phyloP scores from a whole-genome alignment of 805 yeast species.

The Metschnikowia lunata region DNA sequence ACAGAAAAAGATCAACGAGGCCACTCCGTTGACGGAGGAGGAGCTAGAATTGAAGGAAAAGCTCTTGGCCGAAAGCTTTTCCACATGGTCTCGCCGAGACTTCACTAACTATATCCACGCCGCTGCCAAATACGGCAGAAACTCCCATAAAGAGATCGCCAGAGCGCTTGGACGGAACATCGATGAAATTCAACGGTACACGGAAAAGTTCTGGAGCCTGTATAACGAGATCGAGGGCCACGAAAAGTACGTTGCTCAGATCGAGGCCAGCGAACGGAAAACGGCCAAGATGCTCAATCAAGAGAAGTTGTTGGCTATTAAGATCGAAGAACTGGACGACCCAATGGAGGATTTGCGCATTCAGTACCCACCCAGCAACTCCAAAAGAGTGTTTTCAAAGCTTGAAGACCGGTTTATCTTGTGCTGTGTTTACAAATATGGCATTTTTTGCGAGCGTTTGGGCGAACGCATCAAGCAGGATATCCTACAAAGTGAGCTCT shows the following conservation, averaged over 20 bases:
- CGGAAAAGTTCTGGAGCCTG: conserved; percentile 59
- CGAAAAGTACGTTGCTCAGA: conserved; percentile 67
- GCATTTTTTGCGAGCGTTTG: conserved; percentile 54
- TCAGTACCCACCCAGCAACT: conserved; percentile 79
- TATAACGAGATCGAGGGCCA: conserved; percentile 60
- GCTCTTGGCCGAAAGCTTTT: conserved; percentile 54
- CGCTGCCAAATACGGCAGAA: conserved; percentile 62
- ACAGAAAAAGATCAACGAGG: conserved; percentile 50
- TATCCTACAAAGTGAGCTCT: conserved; percentile 52
- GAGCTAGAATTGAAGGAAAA: conserved; percentile 52
- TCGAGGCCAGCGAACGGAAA: conserved; percentile 71
- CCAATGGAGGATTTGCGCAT: conserved; percentile 62
- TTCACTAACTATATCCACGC: conserved; percentile 68
- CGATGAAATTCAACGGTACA: conserved; percentile 58
- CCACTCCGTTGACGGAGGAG: conserved; percentile 58
- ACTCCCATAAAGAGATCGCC: conserved; percentile 46
- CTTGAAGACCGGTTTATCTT: conserved; percentile 68
- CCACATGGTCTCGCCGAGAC: conserved; percentile 70
- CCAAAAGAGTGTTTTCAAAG: conserved; percentile 66
- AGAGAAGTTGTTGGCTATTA: conserved; percentile 48
- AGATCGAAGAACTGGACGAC: conserved; percentile 49
- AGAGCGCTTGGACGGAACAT: conserved; percentile 51
- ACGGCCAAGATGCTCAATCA: conserved; percentile 51
- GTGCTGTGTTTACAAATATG: conserved; percentile 58
- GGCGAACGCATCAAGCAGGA: conserved; percentile 65